phyloP scores from a whole-genome alignment of 2,329 filamentous ascomycete species.

The Aureobasidium sp. region DNA sequence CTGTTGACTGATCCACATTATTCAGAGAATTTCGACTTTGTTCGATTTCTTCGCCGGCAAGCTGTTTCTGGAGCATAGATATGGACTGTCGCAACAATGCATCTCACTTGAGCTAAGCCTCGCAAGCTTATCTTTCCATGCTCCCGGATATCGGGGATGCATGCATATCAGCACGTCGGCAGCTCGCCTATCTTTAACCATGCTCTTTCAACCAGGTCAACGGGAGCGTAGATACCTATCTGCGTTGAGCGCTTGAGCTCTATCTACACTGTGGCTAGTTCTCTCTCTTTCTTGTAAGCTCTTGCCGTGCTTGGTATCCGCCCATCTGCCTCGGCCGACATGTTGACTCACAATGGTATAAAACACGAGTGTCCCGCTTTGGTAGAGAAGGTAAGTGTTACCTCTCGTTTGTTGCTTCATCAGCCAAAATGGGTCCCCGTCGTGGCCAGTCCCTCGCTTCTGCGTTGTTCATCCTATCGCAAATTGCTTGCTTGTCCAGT shows the following conservation, averaged over 20 bases:
- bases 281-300: too few species aligned
- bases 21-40: neutral
- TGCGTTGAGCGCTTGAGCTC: too few species aligned
- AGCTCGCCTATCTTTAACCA: neutral
- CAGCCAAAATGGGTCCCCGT: neutral
- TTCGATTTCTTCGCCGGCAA: too few species aligned
- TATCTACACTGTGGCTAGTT: too few species aligned
- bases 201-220: neutral
- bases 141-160: neutral
- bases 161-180: neutral
- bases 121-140: slow-evolving; percentile 1
- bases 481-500: neutral
- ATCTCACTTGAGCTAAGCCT: neutral
- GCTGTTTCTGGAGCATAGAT: neutral
- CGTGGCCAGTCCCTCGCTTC: slow-evolving; percentile 2
- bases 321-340: too few species aligned
- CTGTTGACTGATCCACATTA: slow-evolving; percentile 1
- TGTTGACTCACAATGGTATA: neutral
- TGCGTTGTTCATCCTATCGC: neutral
- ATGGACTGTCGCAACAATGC: neutral
- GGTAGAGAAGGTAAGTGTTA: neutral
- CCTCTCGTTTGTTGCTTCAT: neutral
- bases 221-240: too few species aligned
- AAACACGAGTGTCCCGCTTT: neutral
- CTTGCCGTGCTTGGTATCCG: too few species aligned